These are phyloP conservation scores for Alternaria triticimaculans DNA, from an alignment of 2,329 filamentous ascomycete species.

Conservation along the genomic window DNA sequence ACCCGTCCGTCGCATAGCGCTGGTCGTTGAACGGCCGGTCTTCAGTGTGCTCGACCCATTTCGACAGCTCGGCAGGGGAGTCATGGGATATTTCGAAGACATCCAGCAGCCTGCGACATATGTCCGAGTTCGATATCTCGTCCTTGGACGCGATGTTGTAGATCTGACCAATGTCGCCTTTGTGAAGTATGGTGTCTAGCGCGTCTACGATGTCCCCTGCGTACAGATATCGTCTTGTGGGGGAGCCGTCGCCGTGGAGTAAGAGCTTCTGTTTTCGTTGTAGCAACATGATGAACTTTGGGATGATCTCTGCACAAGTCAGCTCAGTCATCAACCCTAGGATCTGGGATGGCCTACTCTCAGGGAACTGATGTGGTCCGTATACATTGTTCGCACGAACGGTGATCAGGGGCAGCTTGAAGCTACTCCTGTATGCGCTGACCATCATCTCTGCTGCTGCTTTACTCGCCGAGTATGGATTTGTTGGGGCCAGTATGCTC, in stretches of 20 bases:
- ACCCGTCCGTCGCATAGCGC: conserved; percentile 48
- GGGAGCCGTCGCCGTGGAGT: conserved; percentile 77
- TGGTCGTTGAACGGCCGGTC: conserved; percentile 70
- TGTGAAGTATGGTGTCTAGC: conserved; percentile 84
- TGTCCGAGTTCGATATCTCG: conserved; percentile 75
- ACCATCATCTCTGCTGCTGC: conserved; percentile 85
- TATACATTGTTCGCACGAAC: conserved; percentile 86
- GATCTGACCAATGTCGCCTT: conserved; percentile 73
- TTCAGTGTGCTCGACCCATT: conserved; percentile 75
- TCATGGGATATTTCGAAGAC: conserved; percentile 62
- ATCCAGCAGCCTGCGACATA: conserved; percentile 70
- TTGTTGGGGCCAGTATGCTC: conserved; percentile 78
- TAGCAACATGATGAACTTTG: conserved; percentile 78
- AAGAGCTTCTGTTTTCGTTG: conserved; percentile 71
- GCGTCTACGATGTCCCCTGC: conserved; percentile 81
- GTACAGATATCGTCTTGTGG: conserved; percentile 77
- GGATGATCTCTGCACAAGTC: conserved; percentile 73
- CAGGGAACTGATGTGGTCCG: conserved; percentile 82
- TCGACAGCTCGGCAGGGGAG: conserved; percentile 58
- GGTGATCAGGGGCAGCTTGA: conserved; percentile 80
- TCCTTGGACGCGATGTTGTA: conserved; percentile 84
- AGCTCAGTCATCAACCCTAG: too few relatives aligned
- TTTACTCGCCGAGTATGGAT: conserved; percentile 82
- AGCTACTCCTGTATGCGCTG: conserved; percentile 85
- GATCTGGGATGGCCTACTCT: conserved; percentile 64